A percentile compares a stretch with the other conserved stretches of the same genome.
Conservation (phyloP, 345 rosid species). For the Fremontodendron californicum region DNA sequence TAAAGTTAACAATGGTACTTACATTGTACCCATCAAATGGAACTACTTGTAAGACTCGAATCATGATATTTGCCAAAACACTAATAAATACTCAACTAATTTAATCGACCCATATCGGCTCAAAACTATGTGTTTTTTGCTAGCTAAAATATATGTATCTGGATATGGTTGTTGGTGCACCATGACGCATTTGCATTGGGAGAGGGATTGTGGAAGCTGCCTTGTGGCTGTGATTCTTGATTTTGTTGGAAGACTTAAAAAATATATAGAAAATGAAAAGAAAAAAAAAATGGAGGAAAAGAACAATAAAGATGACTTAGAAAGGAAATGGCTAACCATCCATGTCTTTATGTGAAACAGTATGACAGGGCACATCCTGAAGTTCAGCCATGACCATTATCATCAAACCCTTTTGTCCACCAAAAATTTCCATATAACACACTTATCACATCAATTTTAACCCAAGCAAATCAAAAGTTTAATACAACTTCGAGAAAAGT, state of each 20-base stretch:
- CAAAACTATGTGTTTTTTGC: too few relatives aligned
- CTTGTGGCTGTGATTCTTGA: neutral
- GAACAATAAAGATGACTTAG: conserved; percentile 1
- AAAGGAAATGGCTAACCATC: conserved; percentile 1
- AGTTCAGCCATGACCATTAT: neutral
- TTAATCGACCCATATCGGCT: too few relatives aligned
- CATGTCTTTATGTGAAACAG: neutral
- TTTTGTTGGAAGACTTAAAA: neutral
- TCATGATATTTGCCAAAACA: too few relatives aligned
- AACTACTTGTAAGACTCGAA: too few relatives aligned
- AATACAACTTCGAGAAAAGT: neutral
- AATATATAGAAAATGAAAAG: neutral
- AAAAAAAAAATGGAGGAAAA: too few relatives aligned
- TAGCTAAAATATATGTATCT: too few relatives aligned
- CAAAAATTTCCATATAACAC: neutral
- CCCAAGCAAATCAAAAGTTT: neutral
- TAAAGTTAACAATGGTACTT: too few relatives aligned
- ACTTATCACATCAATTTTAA: neutral
- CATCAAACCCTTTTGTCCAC: neutral
- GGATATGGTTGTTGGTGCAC: neutral
- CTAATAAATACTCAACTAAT: too few relatives aligned
- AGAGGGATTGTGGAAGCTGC: neutral
- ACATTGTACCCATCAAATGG: too few relatives aligned
- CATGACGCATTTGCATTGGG: neutral
- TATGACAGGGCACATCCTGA: neutral